Conservation (phyloP, 2,329 filamentous ascomycete species). For the Cladophialophora exuberans region DNA sequence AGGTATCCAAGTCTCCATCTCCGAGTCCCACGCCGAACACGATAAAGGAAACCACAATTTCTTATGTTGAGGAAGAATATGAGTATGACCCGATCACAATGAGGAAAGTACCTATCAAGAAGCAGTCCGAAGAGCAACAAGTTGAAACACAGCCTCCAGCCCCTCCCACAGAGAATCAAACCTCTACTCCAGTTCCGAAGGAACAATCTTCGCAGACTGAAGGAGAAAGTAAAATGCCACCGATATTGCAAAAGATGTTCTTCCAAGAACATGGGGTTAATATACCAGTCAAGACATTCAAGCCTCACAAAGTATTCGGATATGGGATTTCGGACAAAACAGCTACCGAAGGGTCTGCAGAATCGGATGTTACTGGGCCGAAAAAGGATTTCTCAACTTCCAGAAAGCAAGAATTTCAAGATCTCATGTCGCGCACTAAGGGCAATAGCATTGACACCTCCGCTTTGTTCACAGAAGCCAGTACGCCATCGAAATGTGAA, state of each 20-base stretch:
- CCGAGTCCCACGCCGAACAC: neutral
- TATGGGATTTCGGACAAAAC: conserved; percentile 21
- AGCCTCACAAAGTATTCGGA: conserved; percentile 29
- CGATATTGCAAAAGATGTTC: conserved; percentile 26
- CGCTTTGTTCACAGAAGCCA: conserved; percentile 25
- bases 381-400: conserved; percentile 19
- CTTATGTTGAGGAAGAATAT: conserved; percentile 27
- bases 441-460: conserved; percentile 34
- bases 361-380: neutral
- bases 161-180: neutral
- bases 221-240: too few species aligned
- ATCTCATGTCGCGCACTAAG: conserved; percentile 23
- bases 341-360: neutral
- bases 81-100: conserved; percentile 49
- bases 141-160: neutral
- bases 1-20: neutral
- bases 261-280: conserved; percentile 32
- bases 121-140: conserved; percentile 2
- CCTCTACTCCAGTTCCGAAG: neutral
- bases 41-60: neutral
- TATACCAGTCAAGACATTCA: conserved; percentile 32
- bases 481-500: neutral
- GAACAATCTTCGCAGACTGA: neutral
- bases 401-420: conserved; percentile 23
- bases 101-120: conserved; percentile 41